Evolutionary conservation across 2,329 filamentous ascomycete genomes (phyloP).

Genomic region (Fusarium haematococcum): DNA sequence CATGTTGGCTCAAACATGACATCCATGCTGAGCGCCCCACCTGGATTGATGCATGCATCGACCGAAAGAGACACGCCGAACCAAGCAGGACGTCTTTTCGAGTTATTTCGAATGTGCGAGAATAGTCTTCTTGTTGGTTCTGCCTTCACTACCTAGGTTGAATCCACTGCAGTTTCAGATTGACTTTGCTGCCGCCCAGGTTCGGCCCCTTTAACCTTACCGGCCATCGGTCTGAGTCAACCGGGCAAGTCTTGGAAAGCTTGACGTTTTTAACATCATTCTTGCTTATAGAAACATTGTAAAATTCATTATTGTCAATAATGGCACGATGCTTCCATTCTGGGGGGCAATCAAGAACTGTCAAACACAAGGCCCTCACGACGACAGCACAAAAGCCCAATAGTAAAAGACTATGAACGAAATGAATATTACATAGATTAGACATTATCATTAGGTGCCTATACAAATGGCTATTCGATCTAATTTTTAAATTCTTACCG

Average conservation of each 20-base stretch:
- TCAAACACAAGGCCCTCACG: background rate
- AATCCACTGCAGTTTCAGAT: background rate
- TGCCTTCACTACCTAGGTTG: background rate
- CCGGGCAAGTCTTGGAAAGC: background rate
- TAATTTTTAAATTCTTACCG: background rate
- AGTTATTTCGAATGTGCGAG: background rate
- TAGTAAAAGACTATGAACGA: background rate
- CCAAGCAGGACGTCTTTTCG: background rate
- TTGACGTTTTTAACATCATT: background rate
- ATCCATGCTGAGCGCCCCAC: too few species aligned
- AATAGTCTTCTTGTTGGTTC: background rate
- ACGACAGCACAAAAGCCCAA: background rate
- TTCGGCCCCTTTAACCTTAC: background rate
- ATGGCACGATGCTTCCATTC: background rate
- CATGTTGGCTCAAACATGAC: background rate
- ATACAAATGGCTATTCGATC: too few species aligned
- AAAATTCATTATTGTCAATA: background rate
- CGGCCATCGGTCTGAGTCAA: background rate
- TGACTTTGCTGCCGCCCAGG: background rate
- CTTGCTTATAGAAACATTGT: accelerated
- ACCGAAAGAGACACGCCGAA: background rate
- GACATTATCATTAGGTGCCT: background rate
- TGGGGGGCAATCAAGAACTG: background rate
- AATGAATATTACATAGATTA: background rate
- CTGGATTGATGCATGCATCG: background rate